Base-by-base conservation (phyloP, 148 eudicot genomes). In the Mesembryanthemum crystallinum region DNA sequence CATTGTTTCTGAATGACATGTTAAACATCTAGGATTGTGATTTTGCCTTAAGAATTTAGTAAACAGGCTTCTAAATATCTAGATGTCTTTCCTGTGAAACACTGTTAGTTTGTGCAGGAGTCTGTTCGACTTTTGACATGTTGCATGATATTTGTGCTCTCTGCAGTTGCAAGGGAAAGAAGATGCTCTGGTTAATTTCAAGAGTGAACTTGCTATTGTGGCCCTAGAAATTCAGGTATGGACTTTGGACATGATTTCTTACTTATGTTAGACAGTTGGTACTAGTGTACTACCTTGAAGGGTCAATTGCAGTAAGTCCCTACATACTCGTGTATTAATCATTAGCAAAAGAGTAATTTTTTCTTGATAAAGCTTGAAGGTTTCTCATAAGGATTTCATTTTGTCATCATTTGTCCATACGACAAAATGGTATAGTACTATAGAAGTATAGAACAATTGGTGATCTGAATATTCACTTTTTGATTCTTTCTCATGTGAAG, bases 221-320 rank as follows among this genome's bases (percentile, higher is more conserved):
- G 97, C 89, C 73, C 85, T 75, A 72, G 97, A 95, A 84, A 76
- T 95, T 73, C 88, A 95, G 99, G 98, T 93, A 62, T 70, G 24
- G 29, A 43, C 67, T 60, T 49, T 23, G 49, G 18, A 62, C 32
- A 23, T 57, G 24, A 11, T 24, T 54, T 69, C 30, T 68, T 5
- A 29, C 60, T 17, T 71, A 3, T 52, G 47, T 3, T n/a, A 9
- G 13, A n/a, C n/a, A n/a, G n/a, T n/a, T n/a, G n/a, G n/a, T n/a
- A n/a, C n/a, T n/a, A n/a, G n/a, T n/a, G n/a, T 7, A 21, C 11
- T 0, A 45, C 49, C 49, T 45, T 13, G 14, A 25, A 42, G 42
- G 21, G 24, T 39, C 35, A 67, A 42, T 7, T 33, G 43, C 45
- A 5, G 25, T 18, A 23, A 43, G 71, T 39, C 42, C 20, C 54